Conservation (phyloP, 805 yeast species). For the Kurtzmaniella cleridarum region DNA sequence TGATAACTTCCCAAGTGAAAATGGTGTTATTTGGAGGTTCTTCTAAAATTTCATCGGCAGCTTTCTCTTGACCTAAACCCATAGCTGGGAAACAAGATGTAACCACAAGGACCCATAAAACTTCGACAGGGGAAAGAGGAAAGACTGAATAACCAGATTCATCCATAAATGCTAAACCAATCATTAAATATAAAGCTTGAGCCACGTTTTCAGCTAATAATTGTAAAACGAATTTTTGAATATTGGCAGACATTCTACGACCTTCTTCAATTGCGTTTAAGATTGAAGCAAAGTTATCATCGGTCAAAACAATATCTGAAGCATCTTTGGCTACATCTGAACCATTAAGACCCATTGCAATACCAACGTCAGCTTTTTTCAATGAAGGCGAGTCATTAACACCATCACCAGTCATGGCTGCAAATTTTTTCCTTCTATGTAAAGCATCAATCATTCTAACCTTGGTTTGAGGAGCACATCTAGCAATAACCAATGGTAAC, state of each 20-base stretch:
- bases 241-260: constrained; percentile 28
- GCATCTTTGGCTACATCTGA: constrained; percentile 98
- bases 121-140: constrained; percentile 53
- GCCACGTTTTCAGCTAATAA: constrained; percentile 34
- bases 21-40: constrained; percentile 60
- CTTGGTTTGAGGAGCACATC: constrained; percentile 80
- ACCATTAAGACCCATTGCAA: constrained; percentile 87
- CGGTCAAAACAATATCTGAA: constrained; percentile 91
- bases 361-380: constrained; percentile 90
- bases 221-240: constrained; percentile 30
- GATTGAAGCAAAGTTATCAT: constrained; percentile 91
- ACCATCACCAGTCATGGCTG: constrained; percentile 95
- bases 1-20: constrained; percentile 60
- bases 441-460: constrained; percentile 75
- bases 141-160: constrained; percentile 63
- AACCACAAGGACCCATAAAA: constrained; percentile 30
- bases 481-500: constrained; percentile 71
- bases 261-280: constrained; percentile 60
- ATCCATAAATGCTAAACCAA: constrained; percentile 71
- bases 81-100: constrained; percentile 34
- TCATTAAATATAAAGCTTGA: constrained; percentile 59
- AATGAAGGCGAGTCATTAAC: constrained; percentile 95
- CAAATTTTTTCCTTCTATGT: constrained; percentile 43
- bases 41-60: constrained; percentile 58
- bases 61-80: constrained; percentile 49